Base-by-base conservation (phyloP, 805 yeast species). In the Nakazawaea pomicola region DNA sequence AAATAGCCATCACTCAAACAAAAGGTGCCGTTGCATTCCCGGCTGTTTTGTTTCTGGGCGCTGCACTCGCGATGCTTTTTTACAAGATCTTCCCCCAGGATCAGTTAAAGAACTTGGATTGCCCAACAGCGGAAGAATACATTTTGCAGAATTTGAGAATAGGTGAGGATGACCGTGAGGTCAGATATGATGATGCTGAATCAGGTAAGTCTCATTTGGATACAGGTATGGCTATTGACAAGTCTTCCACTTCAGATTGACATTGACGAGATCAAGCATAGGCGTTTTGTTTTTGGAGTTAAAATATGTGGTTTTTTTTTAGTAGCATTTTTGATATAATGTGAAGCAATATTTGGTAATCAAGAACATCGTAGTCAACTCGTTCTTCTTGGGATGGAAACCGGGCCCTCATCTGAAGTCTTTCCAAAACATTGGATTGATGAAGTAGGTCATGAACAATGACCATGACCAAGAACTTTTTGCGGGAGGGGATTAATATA, bases 21-120 rank as follows among this genome's bases (percentile, higher is more conserved):
- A 78, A 70, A 45, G 98, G 93, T 0, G 97, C 98, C 0, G 87
- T 91, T 24, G 98, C 95, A 2, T 91, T 93, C 55, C 98, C 99
- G 0, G 83, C 88, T 3, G 86, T 93, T 0, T 62, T 91, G 37
- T 60, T 91, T 53, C 72, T 80, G 40, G 90, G 86, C 44, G 71
- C 83, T 17, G 63, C 78, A 1, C 76, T 88, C 10, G 77, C 83
- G 15, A 70, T 78, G 54, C 50, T 72, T 6, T 79, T 95, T 64
- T 85, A 84, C 0, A 58, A 54, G 39, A 55, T 83, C 1, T 83
- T 90, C 40, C 80, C 85, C 0, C 49, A 52, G 29, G 77, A 74
- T 4, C 88, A 84, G 41, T 61, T 91, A 43, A 58, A 61, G 2
- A 49, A 74, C 3, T 64, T 93, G 24, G 97, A 91, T 58, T 48